A percentile compares a stretch with the other conserved stretches of the same genome.
Conservation (phyloP, 768 basidiomycete species). For the Xanthoconium stramineum region DNA sequence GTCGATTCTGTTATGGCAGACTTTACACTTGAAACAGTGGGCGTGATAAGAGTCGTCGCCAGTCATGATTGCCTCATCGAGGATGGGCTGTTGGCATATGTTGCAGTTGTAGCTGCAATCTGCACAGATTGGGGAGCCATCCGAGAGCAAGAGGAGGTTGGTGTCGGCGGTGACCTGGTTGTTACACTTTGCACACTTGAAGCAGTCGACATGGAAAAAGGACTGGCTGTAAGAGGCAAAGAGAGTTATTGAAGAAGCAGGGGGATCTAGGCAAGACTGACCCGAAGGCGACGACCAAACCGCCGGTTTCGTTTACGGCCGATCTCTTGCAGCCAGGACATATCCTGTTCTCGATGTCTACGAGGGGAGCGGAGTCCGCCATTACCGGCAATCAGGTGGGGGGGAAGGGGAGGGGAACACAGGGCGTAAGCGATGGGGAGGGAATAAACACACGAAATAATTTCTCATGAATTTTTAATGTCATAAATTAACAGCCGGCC, state of each 20-base stretch:
- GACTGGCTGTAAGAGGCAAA: conserved; percentile 59
- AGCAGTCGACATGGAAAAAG: conserved; percentile 93
- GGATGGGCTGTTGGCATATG: conserved; percentile 89
- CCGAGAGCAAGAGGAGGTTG: conserved; percentile 92
- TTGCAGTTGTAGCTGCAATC: conserved; percentile 95
- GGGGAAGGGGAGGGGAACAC: no score
- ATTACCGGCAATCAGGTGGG: background rate
- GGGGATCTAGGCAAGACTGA: conserved; percentile 38
- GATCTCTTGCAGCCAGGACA: conserved; percentile 84
- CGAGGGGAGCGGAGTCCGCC: conserved; percentile 17
- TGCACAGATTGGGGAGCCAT: conserved; percentile 95
- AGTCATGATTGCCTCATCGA: conserved; percentile 99
- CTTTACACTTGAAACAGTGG: conserved; percentile 97
- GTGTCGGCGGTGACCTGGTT: conserved; percentile 94
- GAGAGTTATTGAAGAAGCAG: conserved; percentile 6
- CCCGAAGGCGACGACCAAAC: conserved; percentile 95
- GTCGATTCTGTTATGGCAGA: conserved; percentile 92
- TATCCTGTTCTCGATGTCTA: conserved; percentile 48
- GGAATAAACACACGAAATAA: background rate
- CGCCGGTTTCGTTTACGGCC: conserved; percentile 76
- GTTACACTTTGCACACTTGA: conserved; percentile 95
- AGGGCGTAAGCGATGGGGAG: no score
- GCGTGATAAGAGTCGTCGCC: conserved; percentile 99
- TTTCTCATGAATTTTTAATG: background rate
- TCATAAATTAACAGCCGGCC: no score